Conservation (phyloP, 2,329 filamentous ascomycete genomes). For the Fusarium guadeloupense region DNA sequence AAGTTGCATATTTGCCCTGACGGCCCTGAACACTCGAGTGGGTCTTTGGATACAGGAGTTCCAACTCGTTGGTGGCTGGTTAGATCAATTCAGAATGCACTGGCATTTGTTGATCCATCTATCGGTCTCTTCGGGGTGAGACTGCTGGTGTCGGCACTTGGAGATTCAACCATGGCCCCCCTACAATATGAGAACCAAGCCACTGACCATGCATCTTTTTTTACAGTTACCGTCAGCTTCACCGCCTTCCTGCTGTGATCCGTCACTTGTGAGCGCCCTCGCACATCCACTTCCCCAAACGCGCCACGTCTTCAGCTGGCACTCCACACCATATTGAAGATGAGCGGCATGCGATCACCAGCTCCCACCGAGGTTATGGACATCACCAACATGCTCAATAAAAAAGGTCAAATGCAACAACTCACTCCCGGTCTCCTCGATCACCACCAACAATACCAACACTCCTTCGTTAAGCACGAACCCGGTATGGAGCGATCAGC, state of each 20-base stretch:
- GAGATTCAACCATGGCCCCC: slow-evolving; percentile 6
- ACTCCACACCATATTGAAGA: slow-evolving; percentile 38
- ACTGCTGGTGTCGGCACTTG: slow-evolving; percentile 3
- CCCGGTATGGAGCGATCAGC: slow-evolving; percentile 61
- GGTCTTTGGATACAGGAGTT: slow-evolving; percentile 14
- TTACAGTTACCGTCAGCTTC: slow-evolving; percentile 35
- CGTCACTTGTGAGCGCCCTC: slow-evolving; percentile 36
- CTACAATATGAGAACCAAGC: background rate
- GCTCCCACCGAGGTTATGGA: slow-evolving; percentile 61
- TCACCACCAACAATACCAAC: slow-evolving; percentile 45
- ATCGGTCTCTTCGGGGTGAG: slow-evolving; percentile 7
- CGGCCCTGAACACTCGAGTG: slow-evolving; percentile 13
- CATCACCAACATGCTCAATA: slow-evolving; percentile 63
- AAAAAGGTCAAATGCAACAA: slow-evolving; percentile 54
- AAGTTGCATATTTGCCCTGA: slow-evolving; percentile 28
- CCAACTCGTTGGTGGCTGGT: slow-evolving; percentile 5
- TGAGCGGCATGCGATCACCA: slow-evolving; percentile 54
- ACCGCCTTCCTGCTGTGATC: slow-evolving; percentile 40
- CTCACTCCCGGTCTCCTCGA: slow-evolving; percentile 47
- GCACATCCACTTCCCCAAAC: slow-evolving; percentile 31
- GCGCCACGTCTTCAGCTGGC: slow-evolving; percentile 34
- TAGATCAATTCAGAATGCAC: slow-evolving; percentile 7
- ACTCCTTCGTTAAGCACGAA: slow-evolving; percentile 49
- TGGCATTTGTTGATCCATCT: slow-evolving; percentile 15
- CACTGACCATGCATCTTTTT: slow-evolving; percentile 32